Percentiles rank a stretch among this genome's conserved stretches.
These are phyloP conservation scores for Aspergillus sclerotialis DNA, from an alignment of 2,329 filamentous ascomycete genomes.

Conservation along the genomic window DNA sequence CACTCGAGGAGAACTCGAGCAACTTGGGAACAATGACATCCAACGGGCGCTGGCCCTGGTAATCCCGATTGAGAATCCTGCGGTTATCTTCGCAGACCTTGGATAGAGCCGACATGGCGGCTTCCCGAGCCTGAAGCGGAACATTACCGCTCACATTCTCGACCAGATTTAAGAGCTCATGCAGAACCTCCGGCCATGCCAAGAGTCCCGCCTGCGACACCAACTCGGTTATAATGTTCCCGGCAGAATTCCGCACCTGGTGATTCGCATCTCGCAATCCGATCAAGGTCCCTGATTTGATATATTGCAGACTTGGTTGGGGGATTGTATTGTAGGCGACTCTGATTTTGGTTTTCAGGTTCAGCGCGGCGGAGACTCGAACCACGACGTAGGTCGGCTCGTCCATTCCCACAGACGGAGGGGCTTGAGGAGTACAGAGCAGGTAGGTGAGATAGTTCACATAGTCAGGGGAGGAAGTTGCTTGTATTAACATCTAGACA, in stretches of 20 bases:
- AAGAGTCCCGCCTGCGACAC: slow-evolving; percentile 77
- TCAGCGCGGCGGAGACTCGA: slow-evolving; percentile 80
- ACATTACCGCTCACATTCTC: slow-evolving; percentile 64
- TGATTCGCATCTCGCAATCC: slow-evolving; percentile 73
- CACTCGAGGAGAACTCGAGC: slow-evolving; percentile 74
- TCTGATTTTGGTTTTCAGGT: slow-evolving; percentile 91
- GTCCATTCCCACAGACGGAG: slow-evolving; percentile 52
- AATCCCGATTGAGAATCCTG: slow-evolving; percentile 76
- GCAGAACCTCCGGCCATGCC: slow-evolving; percentile 84
- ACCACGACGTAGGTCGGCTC: slow-evolving; percentile 63
- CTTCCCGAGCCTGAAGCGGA: slow-evolving; percentile 71
- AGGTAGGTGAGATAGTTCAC: slow-evolving; percentile 96
- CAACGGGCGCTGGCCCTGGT: slow-evolving; percentile 80
- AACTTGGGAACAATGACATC: slow-evolving; percentile 85
- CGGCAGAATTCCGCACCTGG: slow-evolving; percentile 82
- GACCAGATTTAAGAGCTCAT: slow-evolving; percentile 72
- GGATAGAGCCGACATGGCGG: slow-evolving; percentile 82
- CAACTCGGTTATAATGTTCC: slow-evolving; percentile 90
- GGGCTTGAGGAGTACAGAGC: slow-evolving; percentile 62
- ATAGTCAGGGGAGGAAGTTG: slow-evolving; percentile 81
- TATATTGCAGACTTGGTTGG: slow-evolving; percentile 63
- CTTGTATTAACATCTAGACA: slow-evolving; percentile 80
- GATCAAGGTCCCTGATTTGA: slow-evolving; percentile 71
- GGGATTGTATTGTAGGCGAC: slow-evolving; percentile 68
- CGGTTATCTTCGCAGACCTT: slow-evolving; percentile 98